These are phyloP conservation scores for Boehmeria nivea DNA, from an alignment of 306 rosid genomes.

Conservation along the genomic window DNA sequence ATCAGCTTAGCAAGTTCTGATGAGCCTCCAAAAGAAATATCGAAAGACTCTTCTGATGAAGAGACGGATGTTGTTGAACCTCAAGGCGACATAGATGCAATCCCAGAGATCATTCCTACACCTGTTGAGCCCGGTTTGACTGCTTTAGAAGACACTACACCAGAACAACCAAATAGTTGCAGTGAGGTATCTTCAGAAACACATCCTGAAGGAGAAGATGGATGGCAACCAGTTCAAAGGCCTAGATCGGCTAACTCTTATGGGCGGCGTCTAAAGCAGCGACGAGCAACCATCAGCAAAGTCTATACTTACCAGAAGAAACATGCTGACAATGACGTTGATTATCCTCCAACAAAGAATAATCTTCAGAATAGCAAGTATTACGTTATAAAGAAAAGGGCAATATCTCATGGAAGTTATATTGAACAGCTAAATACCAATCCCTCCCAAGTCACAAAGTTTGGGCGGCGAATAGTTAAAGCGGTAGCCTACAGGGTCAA, in stretches of 20 bases:
- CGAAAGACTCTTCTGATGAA: constrained; percentile 68
- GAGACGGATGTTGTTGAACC: constrained; percentile 43
- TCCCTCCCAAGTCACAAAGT: constrained; percentile 66
- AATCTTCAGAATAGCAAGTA: constrained; percentile 51
- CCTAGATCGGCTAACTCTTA: constrained; percentile 80
- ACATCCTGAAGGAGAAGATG: constrained; percentile 75
- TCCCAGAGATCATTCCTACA: constrained; percentile 45
- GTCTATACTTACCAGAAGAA: constrained; percentile 74
- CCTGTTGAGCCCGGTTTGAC: constrained; percentile 44
- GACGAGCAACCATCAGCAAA: constrained; percentile 75
- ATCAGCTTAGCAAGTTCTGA: constrained; percentile 46
- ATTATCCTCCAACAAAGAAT: constrained; percentile 42
- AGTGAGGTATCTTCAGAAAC: constrained; percentile 50
- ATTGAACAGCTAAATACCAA: constrained; percentile 51
- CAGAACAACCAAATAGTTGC: constrained; percentile 39
- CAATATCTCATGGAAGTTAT: constrained; percentile 62
- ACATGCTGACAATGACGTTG: constrained; percentile 49
- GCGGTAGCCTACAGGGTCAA: constrained; percentile 83
- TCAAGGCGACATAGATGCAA: constrained; percentile 37
- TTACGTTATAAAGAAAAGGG: constrained; percentile 69
- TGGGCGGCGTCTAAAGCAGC: constrained; percentile 72
- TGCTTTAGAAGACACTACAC: constrained; percentile 37
- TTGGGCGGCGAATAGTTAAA: constrained; percentile 73
- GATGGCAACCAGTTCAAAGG: constrained; percentile 98
- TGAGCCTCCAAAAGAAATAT: constrained; percentile 69